Base-by-base conservation (phyloP, 495 filamentous ascomycete species). In the Penicillium roqueforti region DNA sequence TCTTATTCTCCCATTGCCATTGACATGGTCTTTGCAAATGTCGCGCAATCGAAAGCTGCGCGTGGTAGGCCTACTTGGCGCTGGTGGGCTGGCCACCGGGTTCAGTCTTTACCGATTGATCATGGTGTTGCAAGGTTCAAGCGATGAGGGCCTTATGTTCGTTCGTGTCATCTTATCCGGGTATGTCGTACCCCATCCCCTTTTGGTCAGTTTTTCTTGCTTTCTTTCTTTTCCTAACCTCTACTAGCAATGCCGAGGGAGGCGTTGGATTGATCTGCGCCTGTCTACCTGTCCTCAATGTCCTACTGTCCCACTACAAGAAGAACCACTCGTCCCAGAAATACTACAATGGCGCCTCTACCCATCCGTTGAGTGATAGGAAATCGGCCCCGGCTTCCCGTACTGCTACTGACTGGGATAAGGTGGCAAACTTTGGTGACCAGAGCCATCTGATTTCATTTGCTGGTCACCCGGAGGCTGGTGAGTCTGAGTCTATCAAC, bases 11-110 rank as follows among this genome's bases (percentile, higher is more conserved):
- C 77, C 77, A 0, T 39, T 79, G 25, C 77, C 77, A 1, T 57
- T 80, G 57, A 73, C 73, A 0, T 75, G 73, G 70, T 71, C 70
- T 2, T 55, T 80, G 41, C 72, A 79, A 53, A 77, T 80, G 74
- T 68, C 71, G 13, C 56, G 63, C 4, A 72, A 66, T 47, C 68
- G 70, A 49, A 77, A 76, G 54, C 42, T 79, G n/a, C 69, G 74
- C 13, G 70, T 80, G 4, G 68, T 72, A 10, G 76, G 68, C 22
- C 55, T 80, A 19, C 60, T 80, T 3, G 64, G 73, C 10, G 74
- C 75, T 0, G 77, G 77, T 47, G 76, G 76, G 14, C 58, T 80
- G 7, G 76, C 75, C 3, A 76, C 72, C 0, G 73, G 60, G 3
- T 73, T 71, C 50, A 76, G 73, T 71, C 54, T 78, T 22, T 74